These are phyloP conservation scores for Calonectria naviculata DNA, from an alignment of 2,329 filamentous ascomycete species.

Conservation along the genomic window DNA sequence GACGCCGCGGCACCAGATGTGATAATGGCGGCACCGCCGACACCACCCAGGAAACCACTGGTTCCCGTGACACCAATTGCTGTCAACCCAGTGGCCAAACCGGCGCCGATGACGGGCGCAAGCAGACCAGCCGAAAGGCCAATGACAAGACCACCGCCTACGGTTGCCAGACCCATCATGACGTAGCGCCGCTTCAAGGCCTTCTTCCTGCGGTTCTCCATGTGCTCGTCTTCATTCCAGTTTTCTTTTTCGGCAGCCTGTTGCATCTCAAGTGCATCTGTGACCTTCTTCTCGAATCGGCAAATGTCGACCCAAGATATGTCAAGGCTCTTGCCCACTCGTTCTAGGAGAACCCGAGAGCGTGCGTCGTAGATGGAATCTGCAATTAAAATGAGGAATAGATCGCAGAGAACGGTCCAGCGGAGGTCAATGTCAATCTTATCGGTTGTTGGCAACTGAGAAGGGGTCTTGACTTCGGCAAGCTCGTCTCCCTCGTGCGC, in stretches of 20 bases:
- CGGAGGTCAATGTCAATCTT: constrained; percentile 96
- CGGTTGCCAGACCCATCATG: constrained; percentile 96
- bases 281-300: constrained; percentile 96
- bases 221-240: constrained; percentile 97
- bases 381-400: constrained; percentile 96
- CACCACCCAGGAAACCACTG: constrained; percentile 87
- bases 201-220: constrained; percentile 85
- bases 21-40: constrained; percentile 93
- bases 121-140: constrained; percentile 92
- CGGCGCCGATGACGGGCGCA: constrained; percentile 93
- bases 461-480: constrained; percentile 83
- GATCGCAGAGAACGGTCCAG: constrained; percentile 96
- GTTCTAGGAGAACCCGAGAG: constrained; percentile 85
- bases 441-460: constrained; percentile 81
- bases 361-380: constrained; percentile 93
- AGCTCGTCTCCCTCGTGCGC: constrained; percentile 76
- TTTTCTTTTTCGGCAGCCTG: constrained; percentile 94
- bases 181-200: constrained; percentile 87
- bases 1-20: constrained; percentile 89
- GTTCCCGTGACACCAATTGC: constrained; percentile 95
- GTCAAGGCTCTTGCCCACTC: constrained; percentile 82
- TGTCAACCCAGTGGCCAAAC: constrained; percentile 92
- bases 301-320: constrained; percentile 94
- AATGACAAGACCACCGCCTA: constrained; percentile 94
- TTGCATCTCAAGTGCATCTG: constrained; percentile 97